A percentile compares a stretch with the other conserved stretches of the same genome.
Evolutionary conservation across 371 early-diverging fungal genomes (phyloP).

Genomic region (Mucor ambiguus): DNA sequence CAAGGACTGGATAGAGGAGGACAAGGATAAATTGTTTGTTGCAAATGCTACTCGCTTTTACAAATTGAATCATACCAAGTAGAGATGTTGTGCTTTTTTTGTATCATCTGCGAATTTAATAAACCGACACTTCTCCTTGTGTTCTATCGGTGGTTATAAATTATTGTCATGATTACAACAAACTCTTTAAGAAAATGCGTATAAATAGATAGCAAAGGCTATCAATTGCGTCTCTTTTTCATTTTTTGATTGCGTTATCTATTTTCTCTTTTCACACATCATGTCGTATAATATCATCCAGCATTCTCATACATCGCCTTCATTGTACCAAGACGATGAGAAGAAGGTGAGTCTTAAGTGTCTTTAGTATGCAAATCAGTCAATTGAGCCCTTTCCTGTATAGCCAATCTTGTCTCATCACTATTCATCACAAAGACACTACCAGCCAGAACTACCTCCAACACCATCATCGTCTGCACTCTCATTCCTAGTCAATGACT

Average conservation of each 20-base stretch:
- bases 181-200: neutral
- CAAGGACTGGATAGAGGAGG: slow-evolving; percentile 35
- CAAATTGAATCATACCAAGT: slow-evolving; percentile 8
- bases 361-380: neutral
- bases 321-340: neutral
- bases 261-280: neutral
- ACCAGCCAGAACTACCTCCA: slow-evolving; percentile 16
- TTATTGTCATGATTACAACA: neutral
- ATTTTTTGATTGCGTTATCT: neutral
- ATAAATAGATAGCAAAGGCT: neutral
- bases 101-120: neutral
- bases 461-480: slow-evolving; percentile 19
- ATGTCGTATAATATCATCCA: neutral
- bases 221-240: neutral
- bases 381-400: neutral
- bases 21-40: slow-evolving; percentile 40
- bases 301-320: neutral
- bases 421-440: neutral
- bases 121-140: neutral
- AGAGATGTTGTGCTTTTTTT: neutral
- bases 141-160: neutral
- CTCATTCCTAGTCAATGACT: slow-evolving; percentile 10
- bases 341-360: neutral
- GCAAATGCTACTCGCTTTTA: slow-evolving; percentile 36
- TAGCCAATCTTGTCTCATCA: neutral